Conservation (phyloP, 2,329 filamentous ascomycete species). For the Graphium sp. region DNA sequence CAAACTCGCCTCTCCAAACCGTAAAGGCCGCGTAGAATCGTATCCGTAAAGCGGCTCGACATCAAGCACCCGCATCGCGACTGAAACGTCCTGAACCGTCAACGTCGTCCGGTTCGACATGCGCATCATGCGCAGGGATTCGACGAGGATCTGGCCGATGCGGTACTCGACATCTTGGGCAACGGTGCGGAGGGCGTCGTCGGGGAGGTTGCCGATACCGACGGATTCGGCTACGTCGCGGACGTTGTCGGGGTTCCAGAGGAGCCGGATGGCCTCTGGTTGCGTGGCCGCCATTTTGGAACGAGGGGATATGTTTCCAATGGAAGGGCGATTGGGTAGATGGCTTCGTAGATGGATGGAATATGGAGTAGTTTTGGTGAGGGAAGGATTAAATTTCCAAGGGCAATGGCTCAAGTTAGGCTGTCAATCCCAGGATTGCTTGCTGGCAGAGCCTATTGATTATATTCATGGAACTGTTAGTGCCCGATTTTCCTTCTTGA, state of each 20-base stretch:
- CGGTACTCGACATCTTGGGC: slow-evolving; percentile 93
- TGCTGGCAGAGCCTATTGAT: too few relatives aligned
- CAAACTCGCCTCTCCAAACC: slow-evolving; percentile 85
- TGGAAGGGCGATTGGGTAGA: background rate
- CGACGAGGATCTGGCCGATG: slow-evolving; percentile 81
- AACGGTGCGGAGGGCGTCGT: slow-evolving; percentile 75
- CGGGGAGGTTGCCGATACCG: slow-evolving; percentile 63
- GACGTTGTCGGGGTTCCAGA: slow-evolving; percentile 96
- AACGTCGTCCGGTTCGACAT: slow-evolving; percentile 73
- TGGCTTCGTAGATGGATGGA: background rate
- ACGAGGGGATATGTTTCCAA: background rate
- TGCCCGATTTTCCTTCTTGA: too few relatives aligned
- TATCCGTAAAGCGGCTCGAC: slow-evolving; percentile 95
- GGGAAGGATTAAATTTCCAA: background rate
- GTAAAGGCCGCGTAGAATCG: slow-evolving; percentile 74
- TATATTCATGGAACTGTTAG: too few relatives aligned
- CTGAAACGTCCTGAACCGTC: slow-evolving; percentile 75
- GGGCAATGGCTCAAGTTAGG: background rate
- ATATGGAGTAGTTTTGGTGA: background rate
- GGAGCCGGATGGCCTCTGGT: slow-evolving; percentile 25
- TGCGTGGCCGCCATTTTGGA: slow-evolving; percentile 2
- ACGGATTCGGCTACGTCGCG: slow-evolving; percentile 93
- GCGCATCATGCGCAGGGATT: slow-evolving; percentile 93
- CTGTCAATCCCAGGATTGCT: too few relatives aligned
- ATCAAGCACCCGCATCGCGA: slow-evolving; percentile 72